Percentiles rank a stretch among this genome's conserved stretches.
phyloP scores from a whole-genome alignment of 805 yeast genomes.

The Kazachstania psychrophila region DNA sequence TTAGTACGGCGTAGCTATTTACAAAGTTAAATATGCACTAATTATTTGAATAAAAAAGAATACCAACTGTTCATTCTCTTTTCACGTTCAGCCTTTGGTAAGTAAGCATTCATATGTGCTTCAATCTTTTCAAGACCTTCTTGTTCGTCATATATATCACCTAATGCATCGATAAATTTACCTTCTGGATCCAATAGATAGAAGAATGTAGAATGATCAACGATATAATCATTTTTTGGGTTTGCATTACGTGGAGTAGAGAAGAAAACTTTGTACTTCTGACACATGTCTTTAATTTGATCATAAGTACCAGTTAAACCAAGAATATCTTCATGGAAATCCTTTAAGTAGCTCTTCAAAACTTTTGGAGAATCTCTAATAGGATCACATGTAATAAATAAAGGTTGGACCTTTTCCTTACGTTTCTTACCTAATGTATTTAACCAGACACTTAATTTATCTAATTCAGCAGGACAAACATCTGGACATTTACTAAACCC shows the following conservation, averaged over 20 bases:
- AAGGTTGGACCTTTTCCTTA: slow-evolving; percentile 52
- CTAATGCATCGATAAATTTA: slow-evolving; percentile 85
- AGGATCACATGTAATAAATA: slow-evolving; percentile 94
- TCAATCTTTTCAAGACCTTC: slow-evolving; percentile 70
- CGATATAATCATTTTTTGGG: slow-evolving; percentile 91
- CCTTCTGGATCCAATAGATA: slow-evolving; percentile 97
- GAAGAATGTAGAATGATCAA: slow-evolving; percentile 94
- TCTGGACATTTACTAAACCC: slow-evolving; percentile 98
- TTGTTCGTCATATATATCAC: slow-evolving; percentile 74
- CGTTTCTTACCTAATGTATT: slow-evolving; percentile 53
- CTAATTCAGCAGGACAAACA: slow-evolving; percentile 95
- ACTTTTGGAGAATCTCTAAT: slow-evolving; percentile 85
- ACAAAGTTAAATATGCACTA: not conserved
- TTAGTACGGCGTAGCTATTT: no score
- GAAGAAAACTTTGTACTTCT: slow-evolving; percentile 87
- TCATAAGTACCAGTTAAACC: slow-evolving; percentile 92
- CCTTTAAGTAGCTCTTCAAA: slow-evolving; percentile 67
- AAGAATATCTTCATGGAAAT: slow-evolving; percentile 79
- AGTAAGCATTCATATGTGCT: slow-evolving; percentile 66
- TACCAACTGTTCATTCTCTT: slow-evolving; percentile 53
- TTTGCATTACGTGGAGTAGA: slow-evolving; percentile 88
- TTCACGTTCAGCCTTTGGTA: slow-evolving; percentile 65
- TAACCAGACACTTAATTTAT: slow-evolving; percentile 64
- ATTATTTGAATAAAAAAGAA: slow-evolving; percentile 27
- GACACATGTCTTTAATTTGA: slow-evolving; percentile 73